These are phyloP conservation scores for Lophium mytilinum DNA, from an alignment of 495 filamentous ascomycete species.

Conservation along the genomic window DNA sequence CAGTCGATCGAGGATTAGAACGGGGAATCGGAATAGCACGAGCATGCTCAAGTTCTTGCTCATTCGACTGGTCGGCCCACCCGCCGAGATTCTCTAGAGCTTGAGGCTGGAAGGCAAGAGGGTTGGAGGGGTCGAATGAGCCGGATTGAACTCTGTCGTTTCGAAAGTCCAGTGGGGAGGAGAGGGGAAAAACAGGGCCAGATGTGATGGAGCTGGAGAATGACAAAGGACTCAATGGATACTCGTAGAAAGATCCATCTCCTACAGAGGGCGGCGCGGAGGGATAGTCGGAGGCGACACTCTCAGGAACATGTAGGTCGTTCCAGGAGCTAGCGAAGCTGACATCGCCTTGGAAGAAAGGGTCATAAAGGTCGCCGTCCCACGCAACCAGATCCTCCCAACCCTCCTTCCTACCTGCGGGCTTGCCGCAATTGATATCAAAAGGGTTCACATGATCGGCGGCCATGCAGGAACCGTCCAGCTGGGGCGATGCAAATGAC, in stretches of 20 bases:
- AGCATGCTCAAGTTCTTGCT: conserved; percentile 5
- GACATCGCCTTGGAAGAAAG: conserved; percentile 18
- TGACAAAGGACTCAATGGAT: conserved; percentile 1
- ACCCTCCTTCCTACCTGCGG: not conserved
- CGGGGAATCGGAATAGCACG: conserved; percentile 19
- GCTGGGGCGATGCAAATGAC: no score
- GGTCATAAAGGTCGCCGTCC: conserved; percentile 18
- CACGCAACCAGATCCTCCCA: conserved; percentile 16
- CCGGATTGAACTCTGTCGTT: not conserved
- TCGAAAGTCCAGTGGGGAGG: conserved; percentile 5
- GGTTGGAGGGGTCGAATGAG: conserved; percentile 14
- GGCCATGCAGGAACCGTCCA: conserved; percentile 4
- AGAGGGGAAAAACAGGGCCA: conserved; percentile 8
- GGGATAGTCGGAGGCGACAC: conserved; percentile 7
- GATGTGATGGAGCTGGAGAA: conserved; percentile 13
- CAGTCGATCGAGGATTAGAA: not conserved
- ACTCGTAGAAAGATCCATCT: conserved; percentile 10
- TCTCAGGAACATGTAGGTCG: conserved; percentile 1
- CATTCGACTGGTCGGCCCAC: conserved; percentile 15
- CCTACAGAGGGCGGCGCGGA: conserved; percentile 9
- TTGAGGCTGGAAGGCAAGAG: conserved; percentile 9
- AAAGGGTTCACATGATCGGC: conserved; percentile 1
- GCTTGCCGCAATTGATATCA: not conserved
- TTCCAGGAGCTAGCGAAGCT: conserved; percentile 2
- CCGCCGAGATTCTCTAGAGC: conserved; percentile 10